phyloP scores from a whole-genome alignment of 2,329 filamentous ascomycete genomes.

The Sporothrix variecibatus region DNA sequence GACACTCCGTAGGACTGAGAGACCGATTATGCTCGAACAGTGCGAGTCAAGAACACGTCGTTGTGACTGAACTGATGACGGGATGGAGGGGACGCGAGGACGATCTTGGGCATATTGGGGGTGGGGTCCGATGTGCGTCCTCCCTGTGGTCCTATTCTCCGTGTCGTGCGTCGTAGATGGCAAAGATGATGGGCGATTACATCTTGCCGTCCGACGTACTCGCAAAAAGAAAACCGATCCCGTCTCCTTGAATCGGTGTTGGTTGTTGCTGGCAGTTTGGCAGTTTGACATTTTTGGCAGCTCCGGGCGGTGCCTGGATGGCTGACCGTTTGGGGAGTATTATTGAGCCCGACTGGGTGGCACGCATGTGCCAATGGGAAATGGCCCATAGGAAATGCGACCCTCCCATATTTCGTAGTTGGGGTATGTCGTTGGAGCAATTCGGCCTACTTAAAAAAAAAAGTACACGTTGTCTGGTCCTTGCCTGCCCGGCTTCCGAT shows the following conservation, averaged over 20 bases:
- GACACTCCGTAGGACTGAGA: no score
- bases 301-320: neutral
- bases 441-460: neutral
- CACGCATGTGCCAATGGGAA: neutral
- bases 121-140: neutral
- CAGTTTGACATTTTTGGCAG: neutral
- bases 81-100: neutral
- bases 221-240: neutral
- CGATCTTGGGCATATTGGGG: neutral
- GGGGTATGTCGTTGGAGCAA: no score
- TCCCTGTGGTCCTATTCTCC: constrained; percentile 8
- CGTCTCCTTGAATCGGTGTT: neutral
- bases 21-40: neutral
- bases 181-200: neutral
- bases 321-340: neutral
- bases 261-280: neutral
- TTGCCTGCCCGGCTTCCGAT: neutral
- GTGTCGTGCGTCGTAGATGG: neutral
- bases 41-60: neutral
- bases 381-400: constrained; percentile 9
- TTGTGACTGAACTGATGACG: neutral
- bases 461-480: neutral
- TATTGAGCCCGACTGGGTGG: neutral
- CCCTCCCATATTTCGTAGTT: neutral
- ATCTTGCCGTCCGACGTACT: neutral